Conservation (phyloP, 495 filamentous ascomycete species). For the Podospora pseudoanserina region DNA sequence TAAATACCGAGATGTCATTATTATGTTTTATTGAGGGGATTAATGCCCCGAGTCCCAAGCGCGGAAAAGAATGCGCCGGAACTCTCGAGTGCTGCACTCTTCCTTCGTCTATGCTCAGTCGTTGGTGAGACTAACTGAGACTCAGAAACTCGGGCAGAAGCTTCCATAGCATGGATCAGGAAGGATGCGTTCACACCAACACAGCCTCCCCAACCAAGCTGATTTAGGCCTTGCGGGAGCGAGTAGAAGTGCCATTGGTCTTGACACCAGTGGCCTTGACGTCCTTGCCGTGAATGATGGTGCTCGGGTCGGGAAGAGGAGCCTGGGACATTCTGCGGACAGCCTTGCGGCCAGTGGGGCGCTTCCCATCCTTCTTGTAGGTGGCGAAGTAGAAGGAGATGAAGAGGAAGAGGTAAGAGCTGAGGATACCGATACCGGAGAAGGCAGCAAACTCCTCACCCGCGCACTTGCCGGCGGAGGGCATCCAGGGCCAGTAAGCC, state of each 20-base stretch:
- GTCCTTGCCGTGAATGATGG: constrained; percentile 35
- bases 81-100: background rate
- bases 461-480: constrained; percentile 79
- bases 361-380: constrained; percentile 82
- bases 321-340: constrained; percentile 52
- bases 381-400: constrained; percentile 98
- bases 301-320: constrained; percentile 49
- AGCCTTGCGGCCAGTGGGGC: constrained; percentile 53
- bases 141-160: background rate
- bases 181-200: too few species aligned
- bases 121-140: background rate
- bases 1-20: constrained; percentile 33
- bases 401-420: constrained; percentile 93
- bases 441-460: constrained; percentile 98
- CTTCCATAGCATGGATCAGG: background rate
- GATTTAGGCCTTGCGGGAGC: constrained; percentile 58
- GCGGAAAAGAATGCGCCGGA: background rate
- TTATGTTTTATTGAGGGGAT: constrained; percentile 20
- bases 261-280: constrained; percentile 46
- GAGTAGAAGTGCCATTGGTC: constrained; percentile 48
- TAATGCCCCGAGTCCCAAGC: background rate
- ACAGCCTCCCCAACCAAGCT: constrained; percentile 7
- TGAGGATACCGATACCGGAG: constrained; percentile 85
- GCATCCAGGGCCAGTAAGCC: constrained; percentile 83
- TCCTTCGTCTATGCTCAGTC: background rate